phyloP scores from a whole-genome alignment of 805 yeast genomes.

The Suhomyces vadensis region DNA sequence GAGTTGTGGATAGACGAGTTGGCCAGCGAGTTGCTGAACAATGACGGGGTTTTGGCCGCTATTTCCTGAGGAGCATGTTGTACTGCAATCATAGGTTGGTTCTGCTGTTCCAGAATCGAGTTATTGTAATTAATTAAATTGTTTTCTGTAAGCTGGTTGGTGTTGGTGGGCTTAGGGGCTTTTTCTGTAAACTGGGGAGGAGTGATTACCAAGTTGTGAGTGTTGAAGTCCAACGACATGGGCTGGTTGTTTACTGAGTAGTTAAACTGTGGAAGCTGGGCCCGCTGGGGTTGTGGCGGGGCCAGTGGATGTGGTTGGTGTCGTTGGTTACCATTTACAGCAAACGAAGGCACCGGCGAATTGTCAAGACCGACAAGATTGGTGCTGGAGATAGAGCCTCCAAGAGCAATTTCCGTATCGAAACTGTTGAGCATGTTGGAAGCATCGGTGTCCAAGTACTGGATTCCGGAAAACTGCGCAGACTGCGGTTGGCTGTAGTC shows the following conservation, averaged over 20 bases:
- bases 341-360: background rate
- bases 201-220: background rate
- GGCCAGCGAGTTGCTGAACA: slow-evolving; percentile 52
- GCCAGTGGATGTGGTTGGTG: slow-evolving; percentile 7
- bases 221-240: slow-evolving; percentile 8
- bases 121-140: slow-evolving; percentile 21
- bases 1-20: slow-evolving; percentile 35
- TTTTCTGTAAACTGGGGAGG: background rate
- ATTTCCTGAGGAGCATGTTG: slow-evolving; percentile 38
- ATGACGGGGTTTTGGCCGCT: slow-evolving; percentile 52
- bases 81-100: slow-evolving; percentile 18
- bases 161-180: background rate
- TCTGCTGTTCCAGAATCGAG: slow-evolving; percentile 11
- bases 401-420: slow-evolving; percentile 39
- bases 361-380: slow-evolving; percentile 24
- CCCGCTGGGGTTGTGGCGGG: slow-evolving; percentile 2
- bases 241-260: slow-evolving; percentile 14
- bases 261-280: slow-evolving; percentile 14
- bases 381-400: slow-evolving; percentile 39
- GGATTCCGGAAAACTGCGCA: slow-evolving; percentile 1
- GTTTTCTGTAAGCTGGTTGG: slow-evolving; percentile 14
- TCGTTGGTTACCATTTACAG: background rate
- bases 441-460: slow-evolving; percentile 10
- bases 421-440: slow-evolving; percentile 18
- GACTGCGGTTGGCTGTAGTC: background rate